Conservation (phyloP, 495 filamentous ascomycete genomes). For the Symbiotaphrina buchneri region DNA sequence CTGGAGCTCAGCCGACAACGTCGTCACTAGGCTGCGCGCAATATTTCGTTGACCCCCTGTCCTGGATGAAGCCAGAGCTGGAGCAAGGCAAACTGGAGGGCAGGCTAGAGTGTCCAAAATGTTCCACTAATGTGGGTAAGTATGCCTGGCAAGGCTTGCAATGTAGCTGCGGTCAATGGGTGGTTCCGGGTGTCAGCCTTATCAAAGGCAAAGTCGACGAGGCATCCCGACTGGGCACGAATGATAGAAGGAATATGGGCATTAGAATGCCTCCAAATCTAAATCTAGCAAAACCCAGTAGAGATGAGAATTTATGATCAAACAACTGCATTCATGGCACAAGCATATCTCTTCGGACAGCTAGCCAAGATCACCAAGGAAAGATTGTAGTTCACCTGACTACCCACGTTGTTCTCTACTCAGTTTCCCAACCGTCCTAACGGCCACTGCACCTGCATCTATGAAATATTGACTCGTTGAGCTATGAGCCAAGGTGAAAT, state of each 20-base stretch:
- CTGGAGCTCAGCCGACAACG: not conserved
- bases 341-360: too few relatives aligned
- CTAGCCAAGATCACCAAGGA: too few relatives aligned
- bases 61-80: constrained; percentile 77
- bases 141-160: constrained; percentile 91
- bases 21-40: constrained; percentile 39
- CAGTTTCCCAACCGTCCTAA: too few relatives aligned
- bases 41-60: constrained; percentile 71
- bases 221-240: constrained; percentile 8
- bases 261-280: not conserved
- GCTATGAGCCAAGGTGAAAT: too few relatives aligned
- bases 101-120: constrained; percentile 67
- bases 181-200: constrained; percentile 75
- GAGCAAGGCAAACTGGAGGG: constrained; percentile 59
- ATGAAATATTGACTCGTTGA: too few relatives aligned
- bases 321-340: too few relatives aligned
- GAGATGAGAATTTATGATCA: too few relatives aligned
- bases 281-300: too few relatives aligned
- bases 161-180: constrained; percentile 80
- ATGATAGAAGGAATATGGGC: too few relatives aligned
- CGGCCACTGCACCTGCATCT: too few relatives aligned
- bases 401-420: too few relatives aligned
- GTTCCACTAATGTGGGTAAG: constrained; percentile 60
- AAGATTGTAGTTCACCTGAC: too few relatives aligned
- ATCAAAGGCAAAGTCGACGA: constrained; percentile 66